phyloP scores from a whole-genome alignment of 75 land plant genomes.

The Picea glauca region DNA sequence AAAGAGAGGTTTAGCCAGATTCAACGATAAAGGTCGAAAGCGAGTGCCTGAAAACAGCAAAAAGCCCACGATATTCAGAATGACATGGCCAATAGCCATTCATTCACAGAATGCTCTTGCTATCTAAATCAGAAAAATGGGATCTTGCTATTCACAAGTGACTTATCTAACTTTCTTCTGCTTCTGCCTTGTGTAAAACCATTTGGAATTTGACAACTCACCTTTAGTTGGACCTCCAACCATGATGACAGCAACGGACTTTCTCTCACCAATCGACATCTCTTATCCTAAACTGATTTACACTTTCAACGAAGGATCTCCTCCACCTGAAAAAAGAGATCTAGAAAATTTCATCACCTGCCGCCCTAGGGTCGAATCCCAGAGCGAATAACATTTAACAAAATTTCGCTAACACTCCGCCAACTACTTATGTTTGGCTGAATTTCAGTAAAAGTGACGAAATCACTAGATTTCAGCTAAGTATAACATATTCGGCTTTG shows the following conservation, averaged over 20 bases:
- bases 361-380: no score
- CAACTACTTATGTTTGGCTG: no score
- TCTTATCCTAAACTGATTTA: not conserved
- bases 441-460: no score
- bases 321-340: no score
- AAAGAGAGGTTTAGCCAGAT: slow-evolving; percentile 85
- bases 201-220: slow-evolving; percentile 11
- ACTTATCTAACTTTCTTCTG: not conserved
- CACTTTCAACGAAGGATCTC: not conserved
- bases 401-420: no score
- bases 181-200: not conserved
- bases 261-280: slow-evolving; percentile 54
- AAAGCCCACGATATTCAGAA: not conserved
- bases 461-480: no score
- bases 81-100: no score
- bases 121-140: slow-evolving; percentile 4
- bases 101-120: no score
- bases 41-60: slow-evolving; percentile 64
- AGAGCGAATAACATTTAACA: no score
- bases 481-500: no score
- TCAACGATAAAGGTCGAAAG: slow-evolving; percentile 88
- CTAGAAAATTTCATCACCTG: no score
- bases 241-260: slow-evolving; percentile 92
- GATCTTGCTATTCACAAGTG: not conserved
- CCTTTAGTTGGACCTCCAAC: slow-evolving; percentile 98